These are phyloP conservation scores for Aureobasidium sp. DNA, from an alignment of 2,329 filamentous ascomycete species.

Conservation along the genomic window DNA sequence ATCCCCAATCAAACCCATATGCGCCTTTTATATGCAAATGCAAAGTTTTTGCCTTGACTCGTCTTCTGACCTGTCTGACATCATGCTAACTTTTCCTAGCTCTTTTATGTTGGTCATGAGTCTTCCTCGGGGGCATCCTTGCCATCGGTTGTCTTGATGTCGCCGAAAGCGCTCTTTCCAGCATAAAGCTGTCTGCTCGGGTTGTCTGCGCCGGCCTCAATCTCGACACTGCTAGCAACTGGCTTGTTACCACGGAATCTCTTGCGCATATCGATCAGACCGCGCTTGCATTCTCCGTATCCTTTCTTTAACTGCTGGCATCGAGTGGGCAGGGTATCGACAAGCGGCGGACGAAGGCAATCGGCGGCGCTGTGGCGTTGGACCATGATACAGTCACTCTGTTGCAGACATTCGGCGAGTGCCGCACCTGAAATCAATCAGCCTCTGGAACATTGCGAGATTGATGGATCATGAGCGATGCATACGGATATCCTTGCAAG, in stretches of 20 bases:
- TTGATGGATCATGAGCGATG: slow-evolving; percentile 10
- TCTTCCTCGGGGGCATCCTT: slow-evolving; percentile 25
- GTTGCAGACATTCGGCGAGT: slow-evolving; percentile 87
- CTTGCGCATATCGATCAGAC: slow-evolving; percentile 98
- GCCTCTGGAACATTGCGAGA: not conserved
- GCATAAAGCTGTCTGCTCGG: slow-evolving; percentile 66
- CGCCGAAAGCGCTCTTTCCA: slow-evolving; percentile 43
- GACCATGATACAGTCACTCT: slow-evolving; percentile 94
- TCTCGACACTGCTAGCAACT: slow-evolving; percentile 58
- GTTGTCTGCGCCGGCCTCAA: slow-evolving; percentile 42
- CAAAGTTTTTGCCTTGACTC: not conserved
- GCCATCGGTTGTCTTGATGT: slow-evolving; percentile 22
- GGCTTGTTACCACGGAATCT: slow-evolving; percentile 92
- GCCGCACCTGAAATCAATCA: slow-evolving; percentile 59
- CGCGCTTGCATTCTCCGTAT: slow-evolving; percentile 90
- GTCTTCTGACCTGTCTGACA: not conserved
- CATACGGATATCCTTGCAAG: slow-evolving; percentile 93
- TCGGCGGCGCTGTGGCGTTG: slow-evolving; percentile 79
- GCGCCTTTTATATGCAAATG: not conserved
- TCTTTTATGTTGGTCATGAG: slow-evolving; percentile 14
- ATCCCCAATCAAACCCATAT: not conserved
- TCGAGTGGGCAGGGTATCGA: slow-evolving; percentile 71
- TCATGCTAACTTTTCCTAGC: not conserved
- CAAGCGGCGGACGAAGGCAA: slow-evolving; percentile 75
- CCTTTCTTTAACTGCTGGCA: slow-evolving; percentile 92